A percentile compares a stretch with the other conserved stretches of the same genome.
These are phyloP conservation scores for Boletus rubroflammeus DNA, from an alignment of 768 basidiomycete genomes.

Conservation along the genomic window DNA sequence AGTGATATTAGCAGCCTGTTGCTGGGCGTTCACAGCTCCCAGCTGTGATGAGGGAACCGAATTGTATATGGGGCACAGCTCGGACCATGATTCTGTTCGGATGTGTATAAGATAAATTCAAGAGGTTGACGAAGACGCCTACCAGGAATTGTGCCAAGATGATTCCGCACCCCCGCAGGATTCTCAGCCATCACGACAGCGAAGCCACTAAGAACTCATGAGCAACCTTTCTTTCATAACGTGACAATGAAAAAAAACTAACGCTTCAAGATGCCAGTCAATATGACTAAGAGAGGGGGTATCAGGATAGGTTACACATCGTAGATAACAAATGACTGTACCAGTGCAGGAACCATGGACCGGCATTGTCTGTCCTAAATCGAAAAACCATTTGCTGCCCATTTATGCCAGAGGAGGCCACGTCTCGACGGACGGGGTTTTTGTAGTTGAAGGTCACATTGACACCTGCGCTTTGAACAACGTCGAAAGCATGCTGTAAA, in stretches of 20 bases:
- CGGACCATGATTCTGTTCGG: conserved; percentile 22
- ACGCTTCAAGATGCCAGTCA: conserved; percentile 30
- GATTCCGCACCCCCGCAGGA: conserved; percentile 12
- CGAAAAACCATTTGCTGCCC: conserved; percentile 49
- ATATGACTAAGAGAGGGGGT: conserved; percentile 19
- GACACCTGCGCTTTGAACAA: conserved; percentile 31
- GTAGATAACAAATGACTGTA: not conserved
- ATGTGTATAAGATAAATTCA: not conserved
- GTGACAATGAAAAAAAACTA: not conserved
- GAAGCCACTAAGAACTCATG: conserved; percentile 19
- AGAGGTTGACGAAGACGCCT: not conserved
- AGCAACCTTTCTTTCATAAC: not conserved
- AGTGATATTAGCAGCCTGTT: conserved; percentile 21
- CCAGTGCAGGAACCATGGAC: conserved; percentile 52
- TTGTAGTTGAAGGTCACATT: conserved; percentile 29
- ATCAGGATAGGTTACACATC: not conserved
- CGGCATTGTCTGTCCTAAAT: conserved; percentile 61
- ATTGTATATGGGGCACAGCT: conserved; percentile 24
- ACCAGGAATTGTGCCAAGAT: conserved; percentile 19
- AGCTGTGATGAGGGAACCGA: conserved; percentile 19
- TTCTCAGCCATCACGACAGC: conserved; percentile 27
- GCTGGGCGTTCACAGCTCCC: conserved; percentile 14
- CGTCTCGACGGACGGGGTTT: conserved; percentile 38
- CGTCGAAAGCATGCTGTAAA: conserved; percentile 34
- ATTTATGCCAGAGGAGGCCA: conserved; percentile 18